Conservation (phyloP, 2,329 filamentous ascomycete species). For the Sclerotinia trifoliorum region DNA sequence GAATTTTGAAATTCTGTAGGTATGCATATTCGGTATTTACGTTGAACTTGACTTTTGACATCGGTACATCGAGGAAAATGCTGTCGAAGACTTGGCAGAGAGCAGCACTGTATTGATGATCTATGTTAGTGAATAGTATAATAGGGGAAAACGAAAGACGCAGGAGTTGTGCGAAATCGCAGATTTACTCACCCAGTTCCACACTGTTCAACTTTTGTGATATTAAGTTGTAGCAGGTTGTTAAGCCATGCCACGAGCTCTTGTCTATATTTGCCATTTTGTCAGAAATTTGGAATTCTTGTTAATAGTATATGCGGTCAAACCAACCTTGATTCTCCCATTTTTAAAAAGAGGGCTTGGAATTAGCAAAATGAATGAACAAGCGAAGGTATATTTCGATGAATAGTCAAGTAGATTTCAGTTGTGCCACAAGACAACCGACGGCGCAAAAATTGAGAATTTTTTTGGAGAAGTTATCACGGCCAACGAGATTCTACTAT, state of each 20-base stretch:
- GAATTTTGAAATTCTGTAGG: conserved; percentile 95
- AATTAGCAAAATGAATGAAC: conserved; percentile 5
- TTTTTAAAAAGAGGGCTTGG: conserved; percentile 27
- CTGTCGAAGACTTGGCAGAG: conserved; percentile 98
- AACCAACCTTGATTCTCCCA: conserved; percentile 41
- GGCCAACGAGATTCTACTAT: conserved; percentile 17
- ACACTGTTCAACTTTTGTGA: conserved; percentile 98
- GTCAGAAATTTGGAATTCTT: conserved; percentile 22
- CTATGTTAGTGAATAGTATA: conserved; percentile 20
- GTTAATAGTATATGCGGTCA: conserved; percentile 22
- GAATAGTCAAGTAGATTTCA: neutral
- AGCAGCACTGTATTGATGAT: conserved; percentile 64
- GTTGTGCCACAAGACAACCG: neutral
- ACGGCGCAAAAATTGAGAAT: conserved; percentile 1
- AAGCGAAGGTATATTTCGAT: neutral
- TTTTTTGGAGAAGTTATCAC: conserved; percentile 22
- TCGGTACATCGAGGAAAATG: conserved; percentile 93
- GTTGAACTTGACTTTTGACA: conserved; percentile 97
- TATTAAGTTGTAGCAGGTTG: conserved; percentile 94
- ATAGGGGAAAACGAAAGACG: conserved; percentile 31
- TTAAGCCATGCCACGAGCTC: conserved; percentile 97
- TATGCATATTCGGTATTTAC: conserved; percentile 97
- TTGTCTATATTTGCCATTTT: conserved; percentile 60
- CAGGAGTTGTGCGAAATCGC: conserved; percentile 39
- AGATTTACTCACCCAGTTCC: conserved; percentile 77